phyloP scores from a whole-genome alignment of 139 green algal species.

The Chlorella sp. region DNA sequence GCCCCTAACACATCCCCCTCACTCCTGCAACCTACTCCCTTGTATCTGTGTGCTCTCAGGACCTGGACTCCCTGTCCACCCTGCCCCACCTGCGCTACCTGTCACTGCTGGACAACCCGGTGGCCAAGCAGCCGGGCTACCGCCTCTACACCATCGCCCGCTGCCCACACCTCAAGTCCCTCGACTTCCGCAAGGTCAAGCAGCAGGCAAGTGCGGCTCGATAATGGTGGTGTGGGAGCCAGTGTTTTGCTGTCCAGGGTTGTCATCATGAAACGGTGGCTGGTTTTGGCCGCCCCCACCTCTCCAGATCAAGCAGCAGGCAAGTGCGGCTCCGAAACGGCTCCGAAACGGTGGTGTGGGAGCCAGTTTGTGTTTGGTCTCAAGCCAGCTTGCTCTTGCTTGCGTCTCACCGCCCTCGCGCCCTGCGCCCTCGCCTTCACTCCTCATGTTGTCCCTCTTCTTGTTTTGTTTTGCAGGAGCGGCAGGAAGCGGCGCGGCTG shows the following conservation, averaged over 20 bases:
- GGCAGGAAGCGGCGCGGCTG: conserved; percentile 71
- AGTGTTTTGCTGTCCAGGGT: too few relatives aligned
- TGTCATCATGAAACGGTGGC: too few relatives aligned
- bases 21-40: too few relatives aligned
- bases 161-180: conserved; percentile 81
- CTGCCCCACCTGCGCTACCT: conserved; percentile 79
- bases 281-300: too few relatives aligned
- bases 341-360: too few relatives aligned
- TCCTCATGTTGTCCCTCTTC: not conserved
- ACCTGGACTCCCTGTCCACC: conserved; percentile 87
- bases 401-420: too few relatives aligned
- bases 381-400: too few relatives aligned
- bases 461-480: conserved; percentile 64
- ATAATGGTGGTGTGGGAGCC: too few relatives aligned
- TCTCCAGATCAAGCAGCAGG: too few relatives aligned
- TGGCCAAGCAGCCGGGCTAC: conserved; percentile 69
- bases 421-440: too few relatives aligned
- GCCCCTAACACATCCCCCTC: not conserved
- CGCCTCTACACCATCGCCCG: conserved; percentile 88
- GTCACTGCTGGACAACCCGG: conserved; percentile 91
- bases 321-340: too few relatives aligned
- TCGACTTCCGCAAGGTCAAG: conserved; percentile 98
- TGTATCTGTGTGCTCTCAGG: conserved; percentile 54
- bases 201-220: conserved; percentile 36
- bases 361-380: too few relatives aligned